phyloP scores from a whole-genome alignment of 441 rosid species.

The Aleurites moluccanus region DNA sequence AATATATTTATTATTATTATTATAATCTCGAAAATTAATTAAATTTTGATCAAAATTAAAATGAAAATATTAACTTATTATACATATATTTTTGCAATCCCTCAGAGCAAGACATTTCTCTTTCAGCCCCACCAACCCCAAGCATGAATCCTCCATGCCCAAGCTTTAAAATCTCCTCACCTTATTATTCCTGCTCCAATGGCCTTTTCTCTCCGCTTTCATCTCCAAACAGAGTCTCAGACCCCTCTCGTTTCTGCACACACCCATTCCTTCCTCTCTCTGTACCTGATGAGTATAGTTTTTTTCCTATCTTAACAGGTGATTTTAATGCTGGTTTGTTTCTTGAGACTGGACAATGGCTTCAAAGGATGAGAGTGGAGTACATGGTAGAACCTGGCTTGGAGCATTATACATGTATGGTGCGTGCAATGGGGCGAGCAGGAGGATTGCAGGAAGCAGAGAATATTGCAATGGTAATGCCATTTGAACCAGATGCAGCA shows the following conservation, averaged over 20 bases:
- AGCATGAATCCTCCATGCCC: conserved; percentile 4
- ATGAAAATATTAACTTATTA: too few relatives aligned
- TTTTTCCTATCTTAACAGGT: neutral
- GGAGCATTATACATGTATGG: conserved; percentile 6
- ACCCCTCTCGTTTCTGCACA: neutral
- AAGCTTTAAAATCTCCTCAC: conserved; percentile 1
- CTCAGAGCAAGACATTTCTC: neutral
- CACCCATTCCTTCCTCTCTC: neutral
- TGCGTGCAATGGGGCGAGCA: neutral
- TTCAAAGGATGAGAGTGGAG: neutral
- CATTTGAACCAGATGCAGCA: neutral
- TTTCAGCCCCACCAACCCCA: neutral
- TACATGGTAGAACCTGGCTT: neutral
- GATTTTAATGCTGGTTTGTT: neutral
- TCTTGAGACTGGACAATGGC: neutral
- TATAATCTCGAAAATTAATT: too few relatives aligned
- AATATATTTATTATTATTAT: too few relatives aligned
- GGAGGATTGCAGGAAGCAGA: conserved; percentile 6
- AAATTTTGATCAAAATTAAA: too few relatives aligned
- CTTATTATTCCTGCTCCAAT: neutral
- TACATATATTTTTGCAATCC: too few relatives aligned
- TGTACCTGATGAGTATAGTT: neutral
- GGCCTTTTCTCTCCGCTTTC: conserved; percentile 5
- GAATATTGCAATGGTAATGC: neutral
- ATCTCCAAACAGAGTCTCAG: conserved; percentile 1